phyloP scores from a whole-genome alignment of 805 yeast genomes.

The Suhomyces faveliae region DNA sequence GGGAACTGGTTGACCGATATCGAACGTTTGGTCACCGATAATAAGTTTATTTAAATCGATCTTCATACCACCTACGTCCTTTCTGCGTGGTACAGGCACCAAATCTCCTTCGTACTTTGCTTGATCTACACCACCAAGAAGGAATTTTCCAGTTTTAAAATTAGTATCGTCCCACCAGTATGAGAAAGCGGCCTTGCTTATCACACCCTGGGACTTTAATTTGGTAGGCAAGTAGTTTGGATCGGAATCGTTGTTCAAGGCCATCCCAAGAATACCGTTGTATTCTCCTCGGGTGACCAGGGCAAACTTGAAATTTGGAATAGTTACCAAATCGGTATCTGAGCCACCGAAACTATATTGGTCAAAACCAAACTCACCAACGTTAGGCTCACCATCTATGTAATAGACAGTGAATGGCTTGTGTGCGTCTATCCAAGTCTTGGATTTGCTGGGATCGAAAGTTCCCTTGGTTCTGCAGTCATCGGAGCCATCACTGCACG shows the following conservation, averaged over 20 bases:
- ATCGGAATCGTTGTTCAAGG: background rate
- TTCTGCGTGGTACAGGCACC: slow-evolving; percentile 9
- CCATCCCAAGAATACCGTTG: background rate
- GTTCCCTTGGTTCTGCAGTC: background rate
- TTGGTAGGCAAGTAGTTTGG: slow-evolving; percentile 10
- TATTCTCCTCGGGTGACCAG: background rate
- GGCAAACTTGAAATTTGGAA: background rate
- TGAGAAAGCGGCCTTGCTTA: slow-evolving; percentile 11
- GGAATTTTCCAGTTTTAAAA: slow-evolving; percentile 13
- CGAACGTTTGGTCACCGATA: slow-evolving; percentile 9
- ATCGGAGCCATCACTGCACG: background rate
- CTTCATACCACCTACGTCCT: background rate
- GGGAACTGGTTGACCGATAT: background rate
- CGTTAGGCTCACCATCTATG: too few species aligned
- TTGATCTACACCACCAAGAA: slow-evolving; percentile 21
- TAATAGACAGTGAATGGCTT: background rate
- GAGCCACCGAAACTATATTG: background rate
- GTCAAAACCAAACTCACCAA: background rate
- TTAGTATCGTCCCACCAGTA: slow-evolving; percentile 10
- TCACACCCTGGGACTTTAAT: slow-evolving; percentile 11
- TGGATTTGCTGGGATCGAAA: background rate
- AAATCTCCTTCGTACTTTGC: slow-evolving; percentile 15
- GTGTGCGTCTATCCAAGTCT: background rate
- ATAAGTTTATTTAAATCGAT: background rate
- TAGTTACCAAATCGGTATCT: background rate